phyloP scores from a whole-genome alignment of 805 yeast species.

The Ogataea salicorniae region DNA sequence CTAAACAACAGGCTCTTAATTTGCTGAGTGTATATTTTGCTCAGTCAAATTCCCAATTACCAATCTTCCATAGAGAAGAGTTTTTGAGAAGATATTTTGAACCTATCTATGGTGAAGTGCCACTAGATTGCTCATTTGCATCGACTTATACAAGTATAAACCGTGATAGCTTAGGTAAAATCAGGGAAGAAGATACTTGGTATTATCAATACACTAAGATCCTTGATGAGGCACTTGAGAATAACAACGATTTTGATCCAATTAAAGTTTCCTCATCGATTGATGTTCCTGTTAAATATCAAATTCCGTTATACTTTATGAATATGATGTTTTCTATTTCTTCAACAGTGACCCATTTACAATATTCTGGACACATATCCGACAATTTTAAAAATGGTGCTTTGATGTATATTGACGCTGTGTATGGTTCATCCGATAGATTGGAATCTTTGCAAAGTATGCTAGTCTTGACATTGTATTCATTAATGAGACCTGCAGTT shows the following conservation, averaged over 20 bases:
- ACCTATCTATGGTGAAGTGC: conserved; percentile 74
- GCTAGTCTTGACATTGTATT: conserved; percentile 60
- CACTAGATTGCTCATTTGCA: conserved; percentile 50
- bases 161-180: conserved; percentile 23
- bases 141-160: conserved; percentile 49
- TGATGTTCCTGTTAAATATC: conserved; percentile 42
- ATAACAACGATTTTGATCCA: conserved; percentile 26
- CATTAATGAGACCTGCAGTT: conserved; percentile 81
- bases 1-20: conserved; percentile 63
- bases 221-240: conserved; percentile 26
- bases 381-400: conserved; percentile 71
- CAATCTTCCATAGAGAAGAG: conserved; percentile 76
- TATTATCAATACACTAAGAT: conserved; percentile 35
- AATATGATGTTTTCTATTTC: conserved; percentile 79
- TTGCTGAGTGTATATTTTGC: conserved; percentile 64
- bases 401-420: conserved; percentile 48
- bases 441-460: conserved; percentile 72
- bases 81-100: conserved; percentile 62
- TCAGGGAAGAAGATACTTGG: conserved; percentile 40
- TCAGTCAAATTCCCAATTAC: conserved; percentile 78
- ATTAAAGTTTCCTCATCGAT: conserved; percentile 33
- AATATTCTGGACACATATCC: conserved; percentile 58
- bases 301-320: conserved; percentile 60
- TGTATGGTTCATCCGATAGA: conserved; percentile 53
- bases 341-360: conserved; percentile 65